Percentiles rank a stretch among this genome's conserved stretches.
Conservation (phyloP, 2,329 filamentous ascomycete species). For the Boeremia exigua region DNA sequence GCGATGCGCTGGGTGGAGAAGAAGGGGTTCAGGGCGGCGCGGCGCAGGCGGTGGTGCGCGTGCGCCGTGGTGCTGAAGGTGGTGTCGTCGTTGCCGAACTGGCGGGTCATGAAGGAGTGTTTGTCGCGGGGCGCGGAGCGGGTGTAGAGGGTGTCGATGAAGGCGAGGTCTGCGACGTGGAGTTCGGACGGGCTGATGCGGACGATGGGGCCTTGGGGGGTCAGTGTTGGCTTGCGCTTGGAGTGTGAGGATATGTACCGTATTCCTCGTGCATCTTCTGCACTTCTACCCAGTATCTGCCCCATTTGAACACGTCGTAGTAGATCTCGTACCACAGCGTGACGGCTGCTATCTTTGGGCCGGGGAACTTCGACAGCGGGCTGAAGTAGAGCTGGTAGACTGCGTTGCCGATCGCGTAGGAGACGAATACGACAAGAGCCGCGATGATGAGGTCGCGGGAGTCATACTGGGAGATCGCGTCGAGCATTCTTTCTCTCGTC, state of each 20-base stretch:
- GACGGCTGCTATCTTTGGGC: conserved; percentile 30
- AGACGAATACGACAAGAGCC: background rate
- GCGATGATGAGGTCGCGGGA: background rate
- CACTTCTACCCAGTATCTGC: conserved; percentile 36
- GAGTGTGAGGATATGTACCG: conserved; percentile 17
- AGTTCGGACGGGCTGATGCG: conserved; percentile 38
- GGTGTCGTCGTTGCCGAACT: background rate
- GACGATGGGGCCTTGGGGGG: conserved; percentile 32
- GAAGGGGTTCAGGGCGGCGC: conserved; percentile 5
- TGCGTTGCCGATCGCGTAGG: background rate
- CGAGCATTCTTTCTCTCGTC: background rate
- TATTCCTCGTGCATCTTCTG: conserved; percentile 40
- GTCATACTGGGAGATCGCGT: background rate
- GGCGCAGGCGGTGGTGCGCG: conserved; percentile 2
- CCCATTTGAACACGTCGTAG: conserved; percentile 28
- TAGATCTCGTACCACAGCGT: conserved; percentile 36
- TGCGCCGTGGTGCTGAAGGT: background rate
- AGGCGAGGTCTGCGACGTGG: conserved; percentile 29
- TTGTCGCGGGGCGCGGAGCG: conserved; percentile 2
- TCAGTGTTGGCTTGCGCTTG: background rate
- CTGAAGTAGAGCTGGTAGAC: conserved; percentile 22
- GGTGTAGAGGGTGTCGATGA: conserved; percentile 19
- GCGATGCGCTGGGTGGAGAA: conserved; percentile 8
- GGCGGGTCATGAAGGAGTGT: background rate
- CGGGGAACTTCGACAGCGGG: conserved; percentile 32